These are phyloP conservation scores for Musa troglodytarum DNA, from an alignment of 176 grass and related monocot species.

Conservation along the genomic window DNA sequence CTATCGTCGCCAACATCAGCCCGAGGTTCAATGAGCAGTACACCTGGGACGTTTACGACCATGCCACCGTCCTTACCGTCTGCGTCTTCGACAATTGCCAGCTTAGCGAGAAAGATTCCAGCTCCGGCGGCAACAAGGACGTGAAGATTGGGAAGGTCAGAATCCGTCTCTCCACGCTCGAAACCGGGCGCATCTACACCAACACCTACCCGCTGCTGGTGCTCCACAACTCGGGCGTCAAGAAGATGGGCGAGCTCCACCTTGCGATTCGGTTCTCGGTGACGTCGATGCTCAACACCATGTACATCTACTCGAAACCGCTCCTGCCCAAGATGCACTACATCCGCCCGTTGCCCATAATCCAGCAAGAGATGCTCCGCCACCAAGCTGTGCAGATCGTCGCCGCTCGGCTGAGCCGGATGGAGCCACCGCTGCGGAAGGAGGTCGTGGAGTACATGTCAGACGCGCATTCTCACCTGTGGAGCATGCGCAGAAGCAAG, in stretches of 20 bases:
- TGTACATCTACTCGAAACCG: conserved; percentile 57
- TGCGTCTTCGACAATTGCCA: conserved; percentile 83
- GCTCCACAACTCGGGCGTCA: conserved; percentile 74
- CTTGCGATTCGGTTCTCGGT: conserved; percentile 77
- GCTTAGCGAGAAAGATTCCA: conserved; percentile 28
- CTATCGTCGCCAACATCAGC: conserved; percentile 46
- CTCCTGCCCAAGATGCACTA: conserved; percentile 96
- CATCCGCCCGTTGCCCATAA: conserved; percentile 45
- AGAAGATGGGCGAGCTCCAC: conserved; percentile 92
- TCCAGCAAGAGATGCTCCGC: conserved; percentile 65
- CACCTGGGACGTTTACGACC: conserved; percentile 82
- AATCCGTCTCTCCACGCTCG: conserved; percentile 76
- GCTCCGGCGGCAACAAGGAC: conserved; percentile 31
- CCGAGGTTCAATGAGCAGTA: conserved; percentile 94
- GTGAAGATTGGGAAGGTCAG: conserved; percentile 69
- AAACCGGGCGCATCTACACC: conserved; percentile 68
- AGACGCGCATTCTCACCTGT: conserved; percentile 66
- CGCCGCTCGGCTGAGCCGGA: conserved; percentile 51
- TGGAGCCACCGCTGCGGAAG: conserved; percentile 71
- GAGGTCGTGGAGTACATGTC: conserved; percentile 97
- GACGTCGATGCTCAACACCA: conserved; percentile 53
- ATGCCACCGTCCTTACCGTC: conserved; percentile 78
- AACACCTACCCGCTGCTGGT: conserved; percentile 73
- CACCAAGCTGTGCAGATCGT: conserved; percentile 60
- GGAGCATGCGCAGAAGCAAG: conserved; percentile 96